Percentiles rank a stretch among this genome's conserved stretches.
Evolutionary conservation across 2,329 filamentous ascomycete species (phyloP).

Genomic region (Claviceps sp.): DNA sequence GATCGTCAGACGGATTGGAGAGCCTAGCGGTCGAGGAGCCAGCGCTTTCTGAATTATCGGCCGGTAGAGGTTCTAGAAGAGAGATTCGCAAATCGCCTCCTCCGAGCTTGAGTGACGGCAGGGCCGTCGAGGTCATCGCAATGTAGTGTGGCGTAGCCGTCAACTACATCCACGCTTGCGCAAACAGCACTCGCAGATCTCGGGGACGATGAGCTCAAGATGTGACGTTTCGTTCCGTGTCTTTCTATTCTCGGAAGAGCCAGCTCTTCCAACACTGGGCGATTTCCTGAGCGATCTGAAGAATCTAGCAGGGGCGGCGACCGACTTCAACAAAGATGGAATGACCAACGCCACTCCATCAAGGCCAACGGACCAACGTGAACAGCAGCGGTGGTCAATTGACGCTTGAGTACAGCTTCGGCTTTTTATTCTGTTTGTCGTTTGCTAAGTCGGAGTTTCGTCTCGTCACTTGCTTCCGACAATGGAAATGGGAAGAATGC

Average conservation of each 20-base stretch:
- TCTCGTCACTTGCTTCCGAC: background rate
- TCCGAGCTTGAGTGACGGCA: slow-evolving; percentile 17
- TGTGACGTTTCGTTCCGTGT: background rate
- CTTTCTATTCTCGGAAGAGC: background rate
- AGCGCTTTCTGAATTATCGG: slow-evolving; percentile 5
- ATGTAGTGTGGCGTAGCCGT: background rate
- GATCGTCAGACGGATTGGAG: background rate
- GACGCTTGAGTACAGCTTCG: background rate
- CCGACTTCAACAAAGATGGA: background rate
- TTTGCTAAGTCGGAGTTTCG: background rate
- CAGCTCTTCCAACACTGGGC: background rate
- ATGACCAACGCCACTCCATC: slow-evolving; percentile 1
- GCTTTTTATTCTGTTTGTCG: background rate
- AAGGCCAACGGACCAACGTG: background rate
- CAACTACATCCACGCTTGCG: background rate
- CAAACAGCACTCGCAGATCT: background rate
- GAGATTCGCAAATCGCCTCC: slow-evolving; percentile 17
- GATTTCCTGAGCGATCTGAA: background rate
- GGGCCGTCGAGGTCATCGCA: slow-evolving; percentile 15
- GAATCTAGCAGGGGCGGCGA: background rate
- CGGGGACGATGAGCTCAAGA: background rate
- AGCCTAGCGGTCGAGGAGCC: background rate
- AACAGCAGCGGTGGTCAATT: background rate
- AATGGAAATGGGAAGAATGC: background rate
- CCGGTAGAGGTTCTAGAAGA: slow-evolving; percentile 13